A percentile compares a stretch with the other conserved stretches of the same genome.
These are phyloP conservation scores for Botrytis squamosa DNA, from an alignment of 2,329 filamentous ascomycete genomes.

Conservation along the genomic window DNA sequence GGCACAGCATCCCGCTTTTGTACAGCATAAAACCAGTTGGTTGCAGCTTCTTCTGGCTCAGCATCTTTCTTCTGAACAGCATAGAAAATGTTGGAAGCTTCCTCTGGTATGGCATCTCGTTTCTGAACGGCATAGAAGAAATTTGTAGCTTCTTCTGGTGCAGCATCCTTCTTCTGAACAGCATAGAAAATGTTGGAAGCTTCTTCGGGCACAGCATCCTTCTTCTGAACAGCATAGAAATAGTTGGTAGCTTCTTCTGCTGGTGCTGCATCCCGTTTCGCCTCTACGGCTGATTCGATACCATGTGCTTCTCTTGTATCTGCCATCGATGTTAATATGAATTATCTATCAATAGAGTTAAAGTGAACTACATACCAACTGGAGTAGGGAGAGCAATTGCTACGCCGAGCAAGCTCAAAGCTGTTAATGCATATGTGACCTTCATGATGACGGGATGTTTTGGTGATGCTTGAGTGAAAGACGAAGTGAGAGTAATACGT, in stretches of 20 bases:
- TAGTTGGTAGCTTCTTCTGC: background rate
- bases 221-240: background rate
- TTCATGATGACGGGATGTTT: constrained; percentile 5
- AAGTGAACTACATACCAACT: background rate
- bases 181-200: background rate
- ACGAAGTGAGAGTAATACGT: background rate
- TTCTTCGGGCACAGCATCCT: background rate
- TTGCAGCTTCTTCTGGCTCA: background rate
- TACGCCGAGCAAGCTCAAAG: constrained; percentile 2
- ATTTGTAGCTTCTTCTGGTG: background rate
- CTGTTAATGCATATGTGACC: constrained; percentile 2
- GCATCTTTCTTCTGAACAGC: background rate
- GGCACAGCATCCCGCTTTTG: background rate
- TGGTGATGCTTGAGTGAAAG: background rate
- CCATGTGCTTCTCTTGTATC: background rate
- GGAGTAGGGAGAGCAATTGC: background rate
- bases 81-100: background rate
- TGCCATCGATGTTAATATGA: background rate
- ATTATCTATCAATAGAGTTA: background rate
- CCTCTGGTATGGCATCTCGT: background rate
- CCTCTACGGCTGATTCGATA: background rate
- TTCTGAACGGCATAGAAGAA: background rate
- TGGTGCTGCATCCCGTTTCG: background rate
- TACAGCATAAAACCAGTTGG: background rate
- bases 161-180: background rate